Percentiles rank a stretch among this genome's conserved stretches.
Conservation (phyloP, 1,284 basidiomycete genomes). For the Volvariella volvacea region DNA sequence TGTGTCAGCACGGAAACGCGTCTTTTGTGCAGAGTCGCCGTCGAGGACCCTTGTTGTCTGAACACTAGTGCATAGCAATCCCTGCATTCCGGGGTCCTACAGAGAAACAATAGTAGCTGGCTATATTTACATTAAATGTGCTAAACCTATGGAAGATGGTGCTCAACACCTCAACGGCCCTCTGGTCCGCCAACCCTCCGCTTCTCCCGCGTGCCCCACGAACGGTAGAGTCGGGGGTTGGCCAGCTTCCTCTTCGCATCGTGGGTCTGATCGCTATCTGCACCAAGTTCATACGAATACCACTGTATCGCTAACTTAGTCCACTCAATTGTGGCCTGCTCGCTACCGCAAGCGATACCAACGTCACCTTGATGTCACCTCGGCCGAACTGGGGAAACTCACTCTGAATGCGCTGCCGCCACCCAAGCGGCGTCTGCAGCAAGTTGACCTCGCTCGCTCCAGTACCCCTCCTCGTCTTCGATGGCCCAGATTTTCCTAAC, state of each 20-base stretch:
- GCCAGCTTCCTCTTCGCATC: conserved; percentile 29
- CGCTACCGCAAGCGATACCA: conserved; percentile 22
- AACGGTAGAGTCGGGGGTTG: conserved; percentile 33
- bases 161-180: not conserved
- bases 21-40: too few species aligned
- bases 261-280: conserved; percentile 38
- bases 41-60: too few species aligned
- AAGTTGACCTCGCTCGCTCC: conserved; percentile 53
- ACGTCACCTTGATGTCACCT: conserved; percentile 1
- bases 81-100: too few species aligned
- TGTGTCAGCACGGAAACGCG: too few species aligned
- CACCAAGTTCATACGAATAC: conserved; percentile 50
- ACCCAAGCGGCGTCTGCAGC: conserved; percentile 54
- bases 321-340: conserved; percentile 38
- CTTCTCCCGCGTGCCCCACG: conserved; percentile 37
- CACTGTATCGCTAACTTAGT: conserved; percentile 39
- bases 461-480: conserved; percentile 54
- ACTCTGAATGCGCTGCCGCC: conserved; percentile 57
- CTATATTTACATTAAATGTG: too few species aligned
- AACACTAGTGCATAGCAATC: too few species aligned
- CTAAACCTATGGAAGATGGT: too few species aligned
- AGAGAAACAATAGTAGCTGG: too few species aligned
- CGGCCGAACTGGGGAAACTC: conserved; percentile 16
- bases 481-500: conserved; percentile 47
- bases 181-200: conserved; percentile 28